These are phyloP conservation scores for Penicillium maclennaniae DNA, from an alignment of 495 filamentous ascomycete species.

Conservation along the genomic window DNA sequence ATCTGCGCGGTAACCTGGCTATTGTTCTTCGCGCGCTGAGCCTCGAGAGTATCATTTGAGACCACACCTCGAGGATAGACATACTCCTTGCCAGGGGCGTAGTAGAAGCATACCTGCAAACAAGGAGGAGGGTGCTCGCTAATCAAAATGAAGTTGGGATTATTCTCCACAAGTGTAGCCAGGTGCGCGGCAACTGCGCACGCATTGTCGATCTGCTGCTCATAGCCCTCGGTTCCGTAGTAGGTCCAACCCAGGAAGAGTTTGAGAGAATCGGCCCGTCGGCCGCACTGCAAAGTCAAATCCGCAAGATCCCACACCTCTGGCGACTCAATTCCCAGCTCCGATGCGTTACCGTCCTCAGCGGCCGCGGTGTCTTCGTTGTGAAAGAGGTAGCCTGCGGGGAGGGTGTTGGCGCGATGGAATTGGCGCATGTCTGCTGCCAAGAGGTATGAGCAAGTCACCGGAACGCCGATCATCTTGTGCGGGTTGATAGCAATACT, in stretches of 20 bases:
- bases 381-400: slow-evolving; percentile 86
- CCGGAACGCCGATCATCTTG: slow-evolving; percentile 90
- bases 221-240: slow-evolving; percentile 67
- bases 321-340: slow-evolving; percentile 33
- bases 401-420: slow-evolving; percentile 77
- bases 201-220: slow-evolving; percentile 60
- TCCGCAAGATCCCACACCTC: slow-evolving; percentile 92
- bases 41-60: slow-evolving; percentile 38
- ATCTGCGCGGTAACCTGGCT: slow-evolving; percentile 66
- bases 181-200: slow-evolving; percentile 66
- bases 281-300: slow-evolving; percentile 87
- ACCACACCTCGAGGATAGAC: slow-evolving; percentile 32
- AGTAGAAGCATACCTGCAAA: slow-evolving; percentile 94
- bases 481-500: slow-evolving; percentile 87
- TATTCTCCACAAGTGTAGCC: slow-evolving; percentile 49
- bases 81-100: slow-evolving; percentile 55
- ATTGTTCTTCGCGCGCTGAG: slow-evolving; percentile 54
- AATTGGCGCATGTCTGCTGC: slow-evolving; percentile 70
- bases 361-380: slow-evolving; percentile 32
- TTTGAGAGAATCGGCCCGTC: slow-evolving; percentile 81
- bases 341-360: slow-evolving; percentile 20
- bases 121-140: slow-evolving; percentile 78
- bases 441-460: slow-evolving; percentile 89
- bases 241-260: slow-evolving; percentile 85
- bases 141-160: slow-evolving; percentile 63